These are phyloP conservation scores for Podospora tetraspora DNA, from an alignment of 495 filamentous ascomycete genomes.

Conservation along the genomic window DNA sequence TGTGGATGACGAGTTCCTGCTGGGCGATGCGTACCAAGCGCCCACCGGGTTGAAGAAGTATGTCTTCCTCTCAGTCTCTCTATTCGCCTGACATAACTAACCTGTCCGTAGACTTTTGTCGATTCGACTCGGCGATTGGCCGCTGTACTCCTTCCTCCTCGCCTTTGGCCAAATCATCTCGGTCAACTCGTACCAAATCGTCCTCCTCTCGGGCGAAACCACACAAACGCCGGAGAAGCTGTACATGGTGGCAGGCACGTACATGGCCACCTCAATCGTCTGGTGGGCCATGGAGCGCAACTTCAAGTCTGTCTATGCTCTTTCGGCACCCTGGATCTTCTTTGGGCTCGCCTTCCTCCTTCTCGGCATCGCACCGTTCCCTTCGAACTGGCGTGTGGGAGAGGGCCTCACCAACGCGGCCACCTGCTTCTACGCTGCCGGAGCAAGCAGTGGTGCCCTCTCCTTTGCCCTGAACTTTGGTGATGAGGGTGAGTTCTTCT, in stretches of 20 bases:
- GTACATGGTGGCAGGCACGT: conserved; percentile 58
- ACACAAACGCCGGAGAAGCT: conserved; percentile 56
- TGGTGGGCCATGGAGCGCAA: conserved; percentile 60
- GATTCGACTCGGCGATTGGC: conserved; percentile 56
- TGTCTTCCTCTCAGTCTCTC: conserved; percentile 12
- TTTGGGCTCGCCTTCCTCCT: conserved; percentile 59
- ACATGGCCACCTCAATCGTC: conserved; percentile 52
- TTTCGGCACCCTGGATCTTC: conserved; percentile 55
- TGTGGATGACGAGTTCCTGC: conserved; percentile 51
- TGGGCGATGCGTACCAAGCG: conserved; percentile 59
- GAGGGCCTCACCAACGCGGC: conserved; percentile 54
- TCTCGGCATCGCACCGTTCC: conserved; percentile 57
- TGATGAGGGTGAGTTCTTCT: conserved; percentile 41
- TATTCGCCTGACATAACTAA: conserved; percentile 4
- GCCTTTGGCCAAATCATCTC: conserved; percentile 64
- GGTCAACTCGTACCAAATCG: conserved; percentile 64
- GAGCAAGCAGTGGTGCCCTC: conserved; percentile 55
- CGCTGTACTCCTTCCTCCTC: conserved; percentile 64
- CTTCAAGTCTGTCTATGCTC: conserved; percentile 51
- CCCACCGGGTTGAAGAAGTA: conserved; percentile 58
- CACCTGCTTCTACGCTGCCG: conserved; percentile 55
- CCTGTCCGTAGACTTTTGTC: conserved; percentile 26
- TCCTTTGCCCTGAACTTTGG: conserved; percentile 67
- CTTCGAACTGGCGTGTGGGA: conserved; percentile 29
- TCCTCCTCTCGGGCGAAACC: conserved; percentile 55